phyloP scores from a whole-genome alignment of 2,329 filamentous ascomycete genomes.

The Clarireedia hainanense region DNA sequence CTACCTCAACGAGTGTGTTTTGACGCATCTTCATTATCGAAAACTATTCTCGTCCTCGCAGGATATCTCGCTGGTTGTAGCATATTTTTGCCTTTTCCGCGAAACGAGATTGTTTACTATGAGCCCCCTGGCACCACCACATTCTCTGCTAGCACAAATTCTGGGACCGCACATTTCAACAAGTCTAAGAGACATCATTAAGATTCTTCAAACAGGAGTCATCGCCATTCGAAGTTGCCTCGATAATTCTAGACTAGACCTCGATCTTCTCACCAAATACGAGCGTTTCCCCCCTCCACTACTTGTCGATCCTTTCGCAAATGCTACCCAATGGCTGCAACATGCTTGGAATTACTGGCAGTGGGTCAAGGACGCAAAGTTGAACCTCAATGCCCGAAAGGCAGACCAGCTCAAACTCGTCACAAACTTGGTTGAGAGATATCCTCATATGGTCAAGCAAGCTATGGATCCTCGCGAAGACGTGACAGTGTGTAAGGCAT shows the following conservation, averaged over 20 bases:
- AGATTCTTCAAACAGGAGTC: too few species aligned
- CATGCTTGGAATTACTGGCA: neutral
- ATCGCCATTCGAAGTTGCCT: too few species aligned
- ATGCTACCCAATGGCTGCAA: neutral
- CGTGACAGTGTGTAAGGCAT: neutral
- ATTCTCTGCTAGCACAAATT: neutral
- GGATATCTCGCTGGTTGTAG: neutral
- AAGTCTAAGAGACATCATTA: too few species aligned
- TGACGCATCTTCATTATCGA: neutral
- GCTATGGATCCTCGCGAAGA: neutral
- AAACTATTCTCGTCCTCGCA: neutral
- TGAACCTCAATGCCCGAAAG: neutral
- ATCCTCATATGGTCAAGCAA: neutral
- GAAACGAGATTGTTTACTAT: neutral
- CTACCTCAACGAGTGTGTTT: neutral
- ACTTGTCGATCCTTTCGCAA: neutral
- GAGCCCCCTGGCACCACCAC: neutral
- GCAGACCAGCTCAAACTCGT: neutral
- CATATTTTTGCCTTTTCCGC: neutral
- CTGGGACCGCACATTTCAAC: too few species aligned
- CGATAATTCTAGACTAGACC: neutral
- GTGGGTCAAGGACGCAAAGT: neutral
- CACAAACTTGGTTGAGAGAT: neutral
- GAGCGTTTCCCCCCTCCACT: neutral
- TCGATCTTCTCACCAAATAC: neutral